Base-by-base conservation (phyloP, 2,329 filamentous ascomycete genomes). In the Colletotrichum phormii region DNA sequence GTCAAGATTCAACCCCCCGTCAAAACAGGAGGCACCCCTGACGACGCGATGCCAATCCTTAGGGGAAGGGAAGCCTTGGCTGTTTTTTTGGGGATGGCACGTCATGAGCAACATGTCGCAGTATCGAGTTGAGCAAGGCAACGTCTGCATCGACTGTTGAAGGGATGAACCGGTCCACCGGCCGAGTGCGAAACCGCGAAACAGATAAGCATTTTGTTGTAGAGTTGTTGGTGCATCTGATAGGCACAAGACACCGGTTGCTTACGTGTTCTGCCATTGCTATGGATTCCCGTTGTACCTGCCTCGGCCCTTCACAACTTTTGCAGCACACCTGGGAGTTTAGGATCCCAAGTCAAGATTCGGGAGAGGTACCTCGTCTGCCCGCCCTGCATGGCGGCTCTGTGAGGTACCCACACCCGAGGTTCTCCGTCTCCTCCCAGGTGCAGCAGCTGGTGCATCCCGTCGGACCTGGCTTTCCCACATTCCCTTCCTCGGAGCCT, bases 361-460 rank as follows among this genome's bases (percentile, higher is more conserved):
- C 11, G n/a, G 60, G 29, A 18, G 24, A 33, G 22, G 22, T 22
- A 71, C 33, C 35, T 46, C 46, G 35, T 61, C 37, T 15, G 29
- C 26, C 57, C 24, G 49, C 22, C 57, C 29, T 71, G 64, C 68
- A 71, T 67, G 37, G 64, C 57, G 68, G 68, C 68, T 71, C 68
- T 67, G 49, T 63, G 31, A 67, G 26, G 67, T 54, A 54, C 42
- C 54, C 54, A 42, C 54, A 51, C 12, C 60, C 26, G 42, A 62
- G 42, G 60, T 33, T 60, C 58, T 60, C 35, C 58, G 35, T 60
- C 22, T 60, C 57, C 33, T 60, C 22, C 35, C 31, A 29, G 58
- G 35, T 60, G 58, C 42, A n/a, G 42, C 42, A 49, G 42, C 42
- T 49, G 15, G 42, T 18, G 24, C 59, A 51, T 24, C 4, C 42